A percentile compares a stretch with the other conserved stretches of the same genome.
Conservation (phyloP, 257 asterid species). For the Catharanthus roseus region DNA sequence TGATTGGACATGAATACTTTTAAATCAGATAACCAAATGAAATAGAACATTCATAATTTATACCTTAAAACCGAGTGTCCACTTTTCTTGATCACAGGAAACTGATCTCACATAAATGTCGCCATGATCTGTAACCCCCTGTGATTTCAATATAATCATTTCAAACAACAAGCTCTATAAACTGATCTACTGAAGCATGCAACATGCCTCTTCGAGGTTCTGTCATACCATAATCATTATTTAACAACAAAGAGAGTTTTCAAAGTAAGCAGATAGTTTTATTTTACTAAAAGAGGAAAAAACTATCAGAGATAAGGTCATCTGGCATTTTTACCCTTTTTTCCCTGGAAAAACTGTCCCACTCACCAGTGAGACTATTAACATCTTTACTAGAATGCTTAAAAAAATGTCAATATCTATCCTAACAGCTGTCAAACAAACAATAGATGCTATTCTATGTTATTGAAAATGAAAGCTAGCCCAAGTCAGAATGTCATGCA, state of each 20-base stretch:
- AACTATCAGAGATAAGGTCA: not conserved
- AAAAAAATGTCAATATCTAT: too few relatives aligned
- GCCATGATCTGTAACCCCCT: slow-evolving; percentile 7
- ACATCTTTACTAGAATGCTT: too few relatives aligned
- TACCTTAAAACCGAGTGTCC: slow-evolving; percentile 92
- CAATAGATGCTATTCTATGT: not conserved
- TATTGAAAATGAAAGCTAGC: not conserved
- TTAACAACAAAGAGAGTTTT: not conserved
- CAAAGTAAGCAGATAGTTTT: not conserved
- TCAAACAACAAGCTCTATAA: not conserved
- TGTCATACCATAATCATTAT: not conserved
- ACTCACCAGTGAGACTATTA: too few relatives aligned
- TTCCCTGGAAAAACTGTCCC: too few relatives aligned
- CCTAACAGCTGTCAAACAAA: too few relatives aligned
- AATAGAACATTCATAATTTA: not conserved
- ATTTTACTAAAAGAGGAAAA: not conserved
- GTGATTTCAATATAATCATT: not conserved
- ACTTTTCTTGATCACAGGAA: slow-evolving; percentile 47
- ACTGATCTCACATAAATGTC: slow-evolving; percentile 25
- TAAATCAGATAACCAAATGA: not conserved
- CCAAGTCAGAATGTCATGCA: not conserved
- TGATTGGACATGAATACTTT: not conserved
- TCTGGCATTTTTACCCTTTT: too few relatives aligned
- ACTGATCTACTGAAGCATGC: not conserved
- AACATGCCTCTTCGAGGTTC: not conserved